Evolutionary conservation across 1,284 basidiomycete species (phyloP), one percentile per base, ranked within the genome.

Genomic region (Pyrrhoderma lamaoense): DNA sequence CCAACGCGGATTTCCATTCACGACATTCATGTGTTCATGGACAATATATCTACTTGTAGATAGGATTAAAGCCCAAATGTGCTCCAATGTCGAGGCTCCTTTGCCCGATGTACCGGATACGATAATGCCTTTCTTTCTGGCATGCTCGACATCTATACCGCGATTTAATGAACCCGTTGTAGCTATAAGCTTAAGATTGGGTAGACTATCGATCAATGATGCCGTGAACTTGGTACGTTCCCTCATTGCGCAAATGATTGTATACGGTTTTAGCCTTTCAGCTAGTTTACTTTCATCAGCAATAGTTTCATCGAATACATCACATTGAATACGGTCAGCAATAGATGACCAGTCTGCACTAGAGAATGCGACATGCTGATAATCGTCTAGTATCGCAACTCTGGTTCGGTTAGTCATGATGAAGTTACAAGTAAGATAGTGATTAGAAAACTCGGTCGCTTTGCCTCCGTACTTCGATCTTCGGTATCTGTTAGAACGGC

Each of bases 21-120:
- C 39, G 31, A 49, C 39, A 59, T 76, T 75, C 14, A 65, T 66
- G 53, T 85, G 70, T 56, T 85, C 79, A 1, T 69, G 61, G 8
- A 68, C 65, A 21, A 85, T 66, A 49, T 74, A 65, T 47, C 82
- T 70, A 31, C 73, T 72, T 3, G 79, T 74, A 1, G 75, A 74
- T 11, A 87, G 64, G 27, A 82, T 71, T 42, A 85, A 66, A n/a
- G 79, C 75, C 79, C 80, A 85, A 23, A 82, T 82, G 55, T 80
- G 79, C 59, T 82, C 79, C 42, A 76, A 55, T 1, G 79, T 80
- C 2, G 74, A 68, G 18, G 34, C 37, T 8, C 74, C 72, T 8
- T 62, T 67, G 1, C 64, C 61, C 0, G 64, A 67, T 0, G 82
- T 83, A 3, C 77, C 82, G 22, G 73, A 77, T 1, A 85, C 81